phyloP scores from a whole-genome alignment of 306 rosid genomes.

The Ochetophila trinervis region DNA sequence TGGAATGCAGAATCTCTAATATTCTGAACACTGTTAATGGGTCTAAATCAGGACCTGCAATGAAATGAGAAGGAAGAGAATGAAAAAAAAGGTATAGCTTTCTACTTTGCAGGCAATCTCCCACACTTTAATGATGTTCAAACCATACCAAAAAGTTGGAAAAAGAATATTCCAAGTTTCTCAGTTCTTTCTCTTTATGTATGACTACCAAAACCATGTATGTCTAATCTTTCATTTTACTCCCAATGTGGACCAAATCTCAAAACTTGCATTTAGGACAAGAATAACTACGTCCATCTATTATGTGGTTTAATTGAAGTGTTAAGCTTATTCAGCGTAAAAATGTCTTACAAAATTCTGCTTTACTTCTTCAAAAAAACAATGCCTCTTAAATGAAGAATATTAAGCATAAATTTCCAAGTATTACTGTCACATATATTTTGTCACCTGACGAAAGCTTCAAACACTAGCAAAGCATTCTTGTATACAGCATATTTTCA shows the following conservation, averaged over 20 bases:
- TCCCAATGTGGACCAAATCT: too few species aligned
- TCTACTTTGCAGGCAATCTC: neutral
- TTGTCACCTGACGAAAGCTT: neutral
- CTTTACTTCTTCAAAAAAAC: neutral
- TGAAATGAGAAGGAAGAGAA: neutral
- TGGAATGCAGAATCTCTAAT: conserved; percentile 64
- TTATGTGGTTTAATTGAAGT: too few species aligned
- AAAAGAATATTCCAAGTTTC: too few species aligned
- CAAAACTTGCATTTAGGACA: too few species aligned
- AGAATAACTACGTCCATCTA: too few species aligned
- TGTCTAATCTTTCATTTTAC: too few species aligned
- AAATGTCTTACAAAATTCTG: neutral
- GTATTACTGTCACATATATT: neutral
- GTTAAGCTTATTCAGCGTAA: neutral
- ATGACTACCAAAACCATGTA: too few species aligned
- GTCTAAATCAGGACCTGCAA: conserved; percentile 75
- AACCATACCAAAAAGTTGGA: too few species aligned
- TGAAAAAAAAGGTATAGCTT: neutral
- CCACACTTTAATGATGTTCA: too few species aligned
- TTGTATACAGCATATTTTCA: neutral
- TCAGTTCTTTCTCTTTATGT: too few species aligned
- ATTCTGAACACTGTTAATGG: conserved; percentile 41
- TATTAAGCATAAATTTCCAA: neutral
- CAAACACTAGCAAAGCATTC: neutral
- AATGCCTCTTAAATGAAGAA: neutral